Conservation (phyloP, 2,329 filamentous ascomycete genomes). For the Fusarium longipes region DNA sequence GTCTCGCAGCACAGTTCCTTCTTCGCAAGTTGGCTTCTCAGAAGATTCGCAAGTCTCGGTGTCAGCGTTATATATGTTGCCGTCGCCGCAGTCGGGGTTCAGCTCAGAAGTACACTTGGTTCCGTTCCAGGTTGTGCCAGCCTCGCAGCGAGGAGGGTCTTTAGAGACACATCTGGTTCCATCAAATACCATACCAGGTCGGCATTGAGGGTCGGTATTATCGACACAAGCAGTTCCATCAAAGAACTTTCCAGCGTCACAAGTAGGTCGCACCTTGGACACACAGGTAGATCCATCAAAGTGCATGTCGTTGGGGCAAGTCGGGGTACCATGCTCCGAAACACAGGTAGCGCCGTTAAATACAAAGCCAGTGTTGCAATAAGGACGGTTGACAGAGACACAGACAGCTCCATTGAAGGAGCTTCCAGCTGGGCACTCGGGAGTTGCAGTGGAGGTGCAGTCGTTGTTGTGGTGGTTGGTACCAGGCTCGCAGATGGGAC, state of each 20-base stretch:
- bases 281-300: constrained; percentile 18
- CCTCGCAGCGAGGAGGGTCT: not conserved
- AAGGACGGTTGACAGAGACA: not conserved
- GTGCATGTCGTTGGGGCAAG: not conserved
- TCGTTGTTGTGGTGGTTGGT: constrained; percentile 4
- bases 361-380: not conserved
- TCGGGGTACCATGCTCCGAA: constrained; percentile 1
- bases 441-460: constrained; percentile 2
- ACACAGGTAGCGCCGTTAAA: constrained; percentile 4
- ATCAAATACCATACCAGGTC: constrained; percentile 2
- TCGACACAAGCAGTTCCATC: constrained; percentile 3
- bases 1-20: constrained; percentile 7
- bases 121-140: constrained; percentile 8
- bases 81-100: not conserved
- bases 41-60: constrained; percentile 16
- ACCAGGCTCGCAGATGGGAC: constrained; percentile 6
- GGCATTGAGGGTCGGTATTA: constrained; percentile 1
- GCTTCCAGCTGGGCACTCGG: not conserved
- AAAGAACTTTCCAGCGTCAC: not conserved
- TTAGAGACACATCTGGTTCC: constrained; percentile 17
- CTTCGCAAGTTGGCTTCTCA: not conserved
- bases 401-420: constrained; percentile 5
- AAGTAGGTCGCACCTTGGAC: not conserved
- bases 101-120: constrained; percentile 15
- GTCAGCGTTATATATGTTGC: constrained; percentile 6